A percentile compares a stretch with the other conserved stretches of the same genome.
These are phyloP conservation scores for Lepidium didymum DNA, from an alignment of 345 rosid genomes.

Conservation along the genomic window DNA sequence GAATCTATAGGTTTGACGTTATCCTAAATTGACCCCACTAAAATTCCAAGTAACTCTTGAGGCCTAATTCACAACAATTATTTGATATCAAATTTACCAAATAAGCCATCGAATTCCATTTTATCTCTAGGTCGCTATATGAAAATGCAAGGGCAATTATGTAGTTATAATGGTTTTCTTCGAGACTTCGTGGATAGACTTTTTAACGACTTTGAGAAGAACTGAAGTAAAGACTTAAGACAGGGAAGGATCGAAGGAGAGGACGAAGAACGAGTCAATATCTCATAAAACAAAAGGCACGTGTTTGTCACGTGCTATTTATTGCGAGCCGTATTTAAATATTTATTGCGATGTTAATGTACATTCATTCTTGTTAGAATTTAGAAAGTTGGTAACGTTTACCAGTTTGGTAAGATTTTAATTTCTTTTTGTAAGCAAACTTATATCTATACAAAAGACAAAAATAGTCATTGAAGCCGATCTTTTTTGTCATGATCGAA, in stretches of 20 bases:
- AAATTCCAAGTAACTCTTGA: constrained; percentile 8
- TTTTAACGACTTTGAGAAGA: constrained; percentile 13
- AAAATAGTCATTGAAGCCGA: too few relatives aligned
- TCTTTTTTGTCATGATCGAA: too few relatives aligned
- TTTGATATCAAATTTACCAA: background rate
- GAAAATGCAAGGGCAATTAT: background rate
- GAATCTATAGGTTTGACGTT: constrained; percentile 20
- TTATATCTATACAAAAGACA: too few relatives aligned
- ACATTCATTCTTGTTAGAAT: background rate
- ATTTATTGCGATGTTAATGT: background rate
- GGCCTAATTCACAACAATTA: constrained; percentile 22
- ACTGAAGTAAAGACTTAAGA: constrained; percentile 4
- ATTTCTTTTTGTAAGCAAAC: too few relatives aligned
- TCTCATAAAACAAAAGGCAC: background rate
- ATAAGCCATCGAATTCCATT: background rate
- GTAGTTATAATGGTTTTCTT: constrained; percentile 4
- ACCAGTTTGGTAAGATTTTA: background rate
- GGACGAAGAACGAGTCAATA: background rate
- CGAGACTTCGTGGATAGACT: background rate
- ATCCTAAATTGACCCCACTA: constrained; percentile 21
- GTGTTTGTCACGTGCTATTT: constrained; percentile 10
- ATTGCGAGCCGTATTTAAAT: background rate
- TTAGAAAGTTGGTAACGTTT: background rate
- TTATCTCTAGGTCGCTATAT: background rate
- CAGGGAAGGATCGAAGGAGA: constrained; percentile 1